Conservation (phyloP, 345 rosid species). For the Corymbia maculata region DNA sequence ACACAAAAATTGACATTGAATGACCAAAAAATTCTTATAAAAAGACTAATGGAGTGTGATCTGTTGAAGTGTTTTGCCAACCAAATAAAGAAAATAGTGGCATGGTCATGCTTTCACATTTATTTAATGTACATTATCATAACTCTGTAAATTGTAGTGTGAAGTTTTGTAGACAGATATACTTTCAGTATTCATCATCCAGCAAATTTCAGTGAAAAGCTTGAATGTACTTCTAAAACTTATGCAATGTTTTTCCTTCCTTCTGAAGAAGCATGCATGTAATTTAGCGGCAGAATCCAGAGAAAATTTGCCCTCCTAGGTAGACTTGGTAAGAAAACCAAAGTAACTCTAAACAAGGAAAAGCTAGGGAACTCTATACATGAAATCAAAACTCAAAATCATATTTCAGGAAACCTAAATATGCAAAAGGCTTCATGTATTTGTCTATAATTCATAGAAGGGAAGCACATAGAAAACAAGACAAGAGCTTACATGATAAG, state of each 20-base stretch:
- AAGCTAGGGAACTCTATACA: neutral
- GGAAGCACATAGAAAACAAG: neutral
- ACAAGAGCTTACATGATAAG: neutral
- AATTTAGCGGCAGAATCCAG: neutral
- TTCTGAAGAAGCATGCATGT: neutral
- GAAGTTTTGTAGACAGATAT: neutral
- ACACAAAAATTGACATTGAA: neutral
- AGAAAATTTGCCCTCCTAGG: neutral
- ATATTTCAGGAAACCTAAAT: neutral
- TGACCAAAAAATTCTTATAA: neutral
- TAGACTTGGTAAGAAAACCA: neutral
- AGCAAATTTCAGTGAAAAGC: neutral
- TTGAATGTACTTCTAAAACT: neutral
- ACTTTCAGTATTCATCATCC: neutral
- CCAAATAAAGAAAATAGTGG: neutral
- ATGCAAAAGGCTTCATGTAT: neutral
- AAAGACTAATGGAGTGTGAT: neutral
- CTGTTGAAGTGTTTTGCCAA: neutral
- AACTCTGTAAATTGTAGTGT: neutral
- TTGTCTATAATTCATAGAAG: neutral
- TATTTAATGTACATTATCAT: neutral
- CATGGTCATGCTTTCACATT: neutral
- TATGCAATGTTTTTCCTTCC: neutral
- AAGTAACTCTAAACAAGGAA: neutral
- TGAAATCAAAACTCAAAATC: neutral